Evolutionary conservation across 352 stramenopile genomes (phyloP).

Genomic region (Phytophthora hybrid): DNA sequence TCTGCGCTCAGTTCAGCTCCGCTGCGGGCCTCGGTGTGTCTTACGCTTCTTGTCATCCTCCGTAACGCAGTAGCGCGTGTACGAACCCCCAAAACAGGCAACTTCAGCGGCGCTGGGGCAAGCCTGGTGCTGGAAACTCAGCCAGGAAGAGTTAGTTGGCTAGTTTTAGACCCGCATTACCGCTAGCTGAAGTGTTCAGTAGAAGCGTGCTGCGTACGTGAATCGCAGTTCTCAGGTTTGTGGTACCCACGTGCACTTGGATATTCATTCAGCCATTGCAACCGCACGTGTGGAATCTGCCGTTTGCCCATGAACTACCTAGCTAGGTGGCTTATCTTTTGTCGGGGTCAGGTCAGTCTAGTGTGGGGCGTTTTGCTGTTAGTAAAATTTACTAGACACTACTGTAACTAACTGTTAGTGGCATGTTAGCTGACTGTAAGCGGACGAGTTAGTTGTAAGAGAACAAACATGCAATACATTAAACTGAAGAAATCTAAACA

Average conservation of each 20-base stretch:
- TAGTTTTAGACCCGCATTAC: background rate
- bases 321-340: background rate
- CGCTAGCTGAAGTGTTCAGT: background rate
- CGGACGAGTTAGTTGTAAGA: too few species aligned
- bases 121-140: background rate
- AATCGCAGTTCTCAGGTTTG: background rate
- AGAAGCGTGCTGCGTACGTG: background rate
- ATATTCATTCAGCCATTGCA: conserved; percentile 13
- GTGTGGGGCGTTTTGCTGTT: too few species aligned
- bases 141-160: background rate
- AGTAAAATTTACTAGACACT: too few species aligned
- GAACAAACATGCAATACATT: too few species aligned
- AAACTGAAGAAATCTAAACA: too few species aligned
- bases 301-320: background rate
- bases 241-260: conserved; percentile 1
- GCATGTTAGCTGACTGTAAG: too few species aligned
- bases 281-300: too few species aligned
- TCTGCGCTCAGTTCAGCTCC: conserved; percentile 8
- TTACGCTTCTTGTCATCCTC: conserved; percentile 5
- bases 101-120: conserved; percentile 3
- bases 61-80: conserved; percentile 3
- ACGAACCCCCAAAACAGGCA: conserved; percentile 11
- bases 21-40: conserved; percentile 13
- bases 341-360: background rate
- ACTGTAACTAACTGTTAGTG: too few species aligned